These are phyloP conservation scores for Skeletonema potamos DNA, from an alignment of 108 stramenopile species.

Conservation along the genomic window DNA sequence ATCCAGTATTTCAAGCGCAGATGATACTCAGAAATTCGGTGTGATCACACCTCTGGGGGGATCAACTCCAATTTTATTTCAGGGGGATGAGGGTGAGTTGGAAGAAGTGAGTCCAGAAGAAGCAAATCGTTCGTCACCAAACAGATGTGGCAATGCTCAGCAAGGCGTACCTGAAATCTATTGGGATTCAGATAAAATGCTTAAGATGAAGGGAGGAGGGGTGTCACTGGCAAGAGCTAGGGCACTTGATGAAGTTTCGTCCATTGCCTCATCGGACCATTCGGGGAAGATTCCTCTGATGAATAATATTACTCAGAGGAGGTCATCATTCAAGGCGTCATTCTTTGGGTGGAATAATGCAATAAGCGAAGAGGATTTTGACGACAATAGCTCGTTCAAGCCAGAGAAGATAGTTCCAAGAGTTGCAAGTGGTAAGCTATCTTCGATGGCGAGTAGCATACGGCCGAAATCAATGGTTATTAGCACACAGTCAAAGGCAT, in stretches of 20 bases:
- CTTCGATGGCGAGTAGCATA: background rate
- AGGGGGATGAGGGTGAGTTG: background rate
- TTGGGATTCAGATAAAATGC: background rate
- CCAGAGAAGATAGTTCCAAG: background rate
- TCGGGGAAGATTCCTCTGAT: background rate
- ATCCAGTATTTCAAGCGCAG: background rate
- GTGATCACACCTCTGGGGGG: background rate
- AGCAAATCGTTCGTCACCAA: background rate
- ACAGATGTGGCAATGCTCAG: background rate
- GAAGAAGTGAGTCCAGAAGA: background rate
- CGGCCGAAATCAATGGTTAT: background rate
- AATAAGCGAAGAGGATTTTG: background rate
- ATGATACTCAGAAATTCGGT: background rate
- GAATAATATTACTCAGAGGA: background rate
- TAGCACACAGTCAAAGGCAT: background rate
- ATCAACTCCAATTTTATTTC: background rate
- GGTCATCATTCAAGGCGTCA: background rate
- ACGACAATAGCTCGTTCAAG: background rate
- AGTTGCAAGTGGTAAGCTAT: background rate
- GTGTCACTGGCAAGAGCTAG: slow-evolving; percentile 1
- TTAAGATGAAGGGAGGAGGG: background rate
- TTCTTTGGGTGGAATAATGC: background rate
- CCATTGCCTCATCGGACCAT: slow-evolving; percentile 17
- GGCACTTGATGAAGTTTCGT: slow-evolving; percentile 7
- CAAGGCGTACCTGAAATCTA: background rate